Evolutionary conservation across 176 grass and related monocot genomes (phyloP).

Genomic region (Leersia perrieri): DNA sequence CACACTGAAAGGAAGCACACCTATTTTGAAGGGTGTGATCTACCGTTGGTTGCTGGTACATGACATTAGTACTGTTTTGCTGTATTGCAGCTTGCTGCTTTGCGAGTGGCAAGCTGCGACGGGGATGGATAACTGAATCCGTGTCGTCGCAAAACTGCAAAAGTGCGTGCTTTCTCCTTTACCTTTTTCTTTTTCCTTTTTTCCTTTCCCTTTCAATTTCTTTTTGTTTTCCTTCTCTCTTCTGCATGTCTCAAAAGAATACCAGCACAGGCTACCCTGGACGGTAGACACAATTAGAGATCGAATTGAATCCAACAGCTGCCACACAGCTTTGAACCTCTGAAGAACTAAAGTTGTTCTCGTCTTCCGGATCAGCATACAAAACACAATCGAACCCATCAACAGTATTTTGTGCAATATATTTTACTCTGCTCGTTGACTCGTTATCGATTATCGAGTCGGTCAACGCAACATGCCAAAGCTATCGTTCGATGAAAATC

Average conservation of each 20-base stretch:
- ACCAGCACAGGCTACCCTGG: no score
- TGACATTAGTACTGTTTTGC: neutral
- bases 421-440: neutral
- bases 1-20: neutral
- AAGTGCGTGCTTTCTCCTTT: slow-evolving; percentile 15
- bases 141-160: neutral
- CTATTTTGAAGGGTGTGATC: neutral
- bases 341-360: neutral
- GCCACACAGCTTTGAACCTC: neutral
- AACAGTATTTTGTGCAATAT: no score
- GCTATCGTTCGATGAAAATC: neutral
- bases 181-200: neutral
- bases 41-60: neutral
- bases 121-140: neutral
- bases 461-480: slow-evolving; percentile 1
- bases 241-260: slow-evolving; percentile 12
- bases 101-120: slow-evolving; percentile 7
- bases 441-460: neutral
- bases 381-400: no score
- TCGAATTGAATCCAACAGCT: neutral
- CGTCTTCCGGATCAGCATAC: neutral
- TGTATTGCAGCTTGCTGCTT: neutral
- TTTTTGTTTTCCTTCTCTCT: neutral
- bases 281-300: neutral
- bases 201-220: neutral